Percentiles rank a stretch among this genome's conserved stretches.
Conservation (phyloP, 2,329 filamentous ascomycete species). For the Apiospora rasikravindrae region DNA sequence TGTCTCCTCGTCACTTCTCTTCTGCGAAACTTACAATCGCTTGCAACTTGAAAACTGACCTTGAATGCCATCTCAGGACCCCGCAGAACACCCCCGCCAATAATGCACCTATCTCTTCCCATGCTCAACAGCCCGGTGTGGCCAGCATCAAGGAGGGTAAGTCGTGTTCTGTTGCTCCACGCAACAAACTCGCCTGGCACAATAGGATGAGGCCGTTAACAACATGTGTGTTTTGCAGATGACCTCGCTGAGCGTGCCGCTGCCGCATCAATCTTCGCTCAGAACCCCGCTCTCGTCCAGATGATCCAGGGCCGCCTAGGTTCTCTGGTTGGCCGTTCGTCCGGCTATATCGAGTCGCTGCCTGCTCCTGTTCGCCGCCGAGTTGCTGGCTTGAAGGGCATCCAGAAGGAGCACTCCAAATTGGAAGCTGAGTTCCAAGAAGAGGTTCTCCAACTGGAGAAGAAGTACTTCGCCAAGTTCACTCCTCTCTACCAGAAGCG, state of each 20-base stretch:
- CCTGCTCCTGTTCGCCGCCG: slow-evolving; percentile 88
- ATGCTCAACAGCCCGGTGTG: slow-evolving; percentile 93
- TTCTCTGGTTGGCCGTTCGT: slow-evolving; percentile 90
- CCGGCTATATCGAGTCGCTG: slow-evolving; percentile 96
- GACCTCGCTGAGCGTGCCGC: slow-evolving; percentile 79
- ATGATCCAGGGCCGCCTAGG: slow-evolving; percentile 99
- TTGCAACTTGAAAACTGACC: slow-evolving; percentile 18
- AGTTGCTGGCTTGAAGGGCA: slow-evolving; percentile 93
- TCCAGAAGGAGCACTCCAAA: slow-evolving; percentile 98
- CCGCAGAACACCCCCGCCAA: slow-evolving; percentile 97
- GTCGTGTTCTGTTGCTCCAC: slow-evolving; percentile 37
- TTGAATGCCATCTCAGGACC: slow-evolving; percentile 65
- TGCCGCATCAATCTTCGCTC: slow-evolving; percentile 90
- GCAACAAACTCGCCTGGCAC: not conserved
- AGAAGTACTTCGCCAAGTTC: slow-evolving; percentile 99
- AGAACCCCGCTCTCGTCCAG: slow-evolving; percentile 91
- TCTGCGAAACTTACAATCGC: slow-evolving; percentile 12
- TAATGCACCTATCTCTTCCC: slow-evolving; percentile 96
- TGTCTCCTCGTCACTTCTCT: slow-evolving; percentile 31
- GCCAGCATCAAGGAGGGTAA: slow-evolving; percentile 97
- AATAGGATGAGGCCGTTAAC: slow-evolving; percentile 23
- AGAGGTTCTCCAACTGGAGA: slow-evolving; percentile 96
- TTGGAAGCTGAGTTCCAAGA: slow-evolving; percentile 98
- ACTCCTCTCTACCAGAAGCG: slow-evolving; percentile 97
- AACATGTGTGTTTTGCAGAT: slow-evolving; percentile 62